Evolutionary conservation across 768 basidiomycete genomes (phyloP).

Genomic region (Amylocystis lapponica): DNA sequence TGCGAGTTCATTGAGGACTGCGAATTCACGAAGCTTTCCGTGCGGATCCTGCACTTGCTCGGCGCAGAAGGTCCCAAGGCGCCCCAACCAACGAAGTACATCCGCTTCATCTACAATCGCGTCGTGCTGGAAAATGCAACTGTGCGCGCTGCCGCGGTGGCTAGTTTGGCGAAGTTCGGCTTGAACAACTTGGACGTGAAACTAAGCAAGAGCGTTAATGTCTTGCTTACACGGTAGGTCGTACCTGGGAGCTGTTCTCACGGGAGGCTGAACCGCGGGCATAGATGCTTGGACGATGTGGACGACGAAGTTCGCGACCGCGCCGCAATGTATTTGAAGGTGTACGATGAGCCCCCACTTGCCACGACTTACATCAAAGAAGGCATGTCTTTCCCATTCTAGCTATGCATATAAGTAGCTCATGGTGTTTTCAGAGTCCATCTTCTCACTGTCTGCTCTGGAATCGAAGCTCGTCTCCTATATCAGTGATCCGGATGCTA

Average conservation of each 20-base stretch:
- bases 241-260: too few relatives aligned
- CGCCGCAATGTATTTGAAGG: slow-evolving; percentile 88
- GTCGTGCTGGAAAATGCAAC: slow-evolving; percentile 98
- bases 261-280: too few relatives aligned
- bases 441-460: slow-evolving; percentile 84
- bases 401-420: neutral
- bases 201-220: slow-evolving; percentile 80
- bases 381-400: slow-evolving; percentile 48
- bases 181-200: slow-evolving; percentile 76
- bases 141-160: slow-evolving; percentile 93
- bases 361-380: slow-evolving; percentile 89
- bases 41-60: slow-evolving; percentile 91
- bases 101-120: slow-evolving; percentile 99
- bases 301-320: slow-evolving; percentile 99
- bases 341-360: slow-evolving; percentile 72
- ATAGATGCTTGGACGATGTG: slow-evolving; percentile 92
- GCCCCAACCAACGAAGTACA: slow-evolving; percentile 96
- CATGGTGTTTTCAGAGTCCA: slow-evolving; percentile 59
- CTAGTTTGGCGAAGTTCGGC: slow-evolving; percentile 94
- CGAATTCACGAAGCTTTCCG: slow-evolving; percentile 98
- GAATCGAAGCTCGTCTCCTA: slow-evolving; percentile 93
- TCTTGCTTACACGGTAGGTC: slow-evolving; percentile 75
- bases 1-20: slow-evolving; percentile 99
- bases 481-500: slow-evolving; percentile 74
- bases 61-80: slow-evolving; percentile 96